phyloP scores from a whole-genome alignment of 805 yeast species.

The Pichia rugopelliculosa region DNA sequence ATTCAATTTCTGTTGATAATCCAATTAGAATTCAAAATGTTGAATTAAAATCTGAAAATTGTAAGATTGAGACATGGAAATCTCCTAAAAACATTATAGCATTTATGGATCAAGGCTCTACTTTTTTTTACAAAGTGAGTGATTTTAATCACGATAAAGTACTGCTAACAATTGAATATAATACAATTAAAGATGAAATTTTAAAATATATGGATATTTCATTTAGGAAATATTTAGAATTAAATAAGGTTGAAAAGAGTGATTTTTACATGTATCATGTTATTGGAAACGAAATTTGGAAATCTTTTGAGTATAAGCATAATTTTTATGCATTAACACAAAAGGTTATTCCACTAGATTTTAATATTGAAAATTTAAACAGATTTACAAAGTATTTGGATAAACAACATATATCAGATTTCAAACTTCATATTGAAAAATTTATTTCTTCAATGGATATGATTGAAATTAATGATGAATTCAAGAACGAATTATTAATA shows the following conservation, averaged over 20 bases:
- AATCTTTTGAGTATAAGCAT: slow-evolving; percentile 17
- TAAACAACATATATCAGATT: slow-evolving; percentile 8
- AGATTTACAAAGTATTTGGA: slow-evolving; percentile 11
- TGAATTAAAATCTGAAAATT: slow-evolving; percentile 18
- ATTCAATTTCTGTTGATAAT: slow-evolving; percentile 41
- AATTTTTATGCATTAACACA: slow-evolving; percentile 25
- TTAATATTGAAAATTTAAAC: slow-evolving; percentile 7
- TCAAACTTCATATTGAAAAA: slow-evolving; percentile 9
- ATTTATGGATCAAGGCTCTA: slow-evolving; percentile 63
- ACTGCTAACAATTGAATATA: slow-evolving; percentile 37
- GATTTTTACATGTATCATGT: slow-evolving; percentile 18
- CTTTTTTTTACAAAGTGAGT: slow-evolving; percentile 49
- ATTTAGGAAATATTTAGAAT: slow-evolving; percentile 9
- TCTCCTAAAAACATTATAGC: slow-evolving; percentile 39
- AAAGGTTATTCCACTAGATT: slow-evolving; percentile 13
- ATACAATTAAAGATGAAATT: slow-evolving; percentile 42
- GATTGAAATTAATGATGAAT: background rate
- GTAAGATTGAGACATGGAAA: slow-evolving; percentile 23
- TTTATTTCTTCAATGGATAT: slow-evolving; percentile 10
- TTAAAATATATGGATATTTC: slow-evolving; percentile 17
- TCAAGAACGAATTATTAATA: background rate
- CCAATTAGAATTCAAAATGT: slow-evolving; percentile 51
- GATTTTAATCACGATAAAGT: slow-evolving; percentile 31
- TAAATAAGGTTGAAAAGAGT: background rate
- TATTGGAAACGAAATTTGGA: slow-evolving; percentile 16